Evolutionary conservation across 352 stramenopile genomes (phyloP), one percentile per base, ranked within the genome.

Genomic region (Globisporangium echinulatum): DNA sequence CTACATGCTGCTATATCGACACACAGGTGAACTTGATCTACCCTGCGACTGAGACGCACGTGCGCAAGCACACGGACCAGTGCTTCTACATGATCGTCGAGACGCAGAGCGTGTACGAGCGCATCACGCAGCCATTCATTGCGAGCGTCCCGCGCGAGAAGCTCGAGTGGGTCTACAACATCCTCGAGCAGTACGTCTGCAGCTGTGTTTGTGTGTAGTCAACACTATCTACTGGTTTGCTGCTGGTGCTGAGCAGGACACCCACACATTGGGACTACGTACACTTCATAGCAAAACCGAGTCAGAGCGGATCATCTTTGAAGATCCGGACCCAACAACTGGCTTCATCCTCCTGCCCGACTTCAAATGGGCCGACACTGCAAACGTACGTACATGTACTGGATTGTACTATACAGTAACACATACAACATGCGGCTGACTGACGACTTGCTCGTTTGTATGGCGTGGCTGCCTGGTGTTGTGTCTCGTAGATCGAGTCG

Each of bases 91-190:
- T 95, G 62, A 74, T 92, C 39, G 71, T 82, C n/a, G 86, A 95
- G 68, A 94, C 86, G 17, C 77, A 81, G 49, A 69, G 75, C 25
- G 62, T 89, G n/a, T 95, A 95, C 70, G 67, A 88, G 43, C 69
- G 62, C 53, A 76, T 93, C 40, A 95, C 84, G 19, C 68, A 69
- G 60, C 75, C 80, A 49, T 92, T 76, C 63, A 95, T 95, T 25
- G 75, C 89, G 44, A 92, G 64, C 57, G 74, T 92, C 56, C 86
- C 83, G 0, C 47, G 53, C 33, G 79, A 88, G 47, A 92, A 89
- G 54, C 77, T 95, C 58, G 82, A 92, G 52, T 95, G 86, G 86
- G 76, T 95, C 49, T 92, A 92, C 74, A 95, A 95, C 58, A 95
- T 95, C 59, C 64, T 95, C 43, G 81, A 92, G 6, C 75, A 90